Conservation (phyloP, 2,329 filamentous ascomycete species). For the Neonectria coccinea region DNA sequence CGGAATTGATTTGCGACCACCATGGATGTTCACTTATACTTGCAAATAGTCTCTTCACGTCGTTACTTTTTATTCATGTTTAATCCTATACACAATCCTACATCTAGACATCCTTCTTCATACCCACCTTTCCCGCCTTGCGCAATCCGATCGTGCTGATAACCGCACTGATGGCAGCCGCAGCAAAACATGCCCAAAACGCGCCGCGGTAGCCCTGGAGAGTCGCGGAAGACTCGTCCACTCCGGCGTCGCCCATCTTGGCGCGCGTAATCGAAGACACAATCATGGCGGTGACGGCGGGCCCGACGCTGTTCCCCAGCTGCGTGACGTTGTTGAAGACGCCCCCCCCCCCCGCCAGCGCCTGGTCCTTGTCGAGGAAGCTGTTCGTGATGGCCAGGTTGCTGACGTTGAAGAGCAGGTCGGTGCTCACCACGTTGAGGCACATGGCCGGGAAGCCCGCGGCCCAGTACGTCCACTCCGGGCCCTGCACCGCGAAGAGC, state of each 20-base stretch:
- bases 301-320: conserved; percentile 23
- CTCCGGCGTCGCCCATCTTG: conserved; percentile 14
- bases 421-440: conserved; percentile 77
- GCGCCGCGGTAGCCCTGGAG: conserved; percentile 23
- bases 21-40: not conserved
- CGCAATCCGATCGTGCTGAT: conserved; percentile 18
- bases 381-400: conserved; percentile 83
- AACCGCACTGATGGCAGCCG: conserved; percentile 14
- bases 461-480: conserved; percentile 69
- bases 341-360: conserved; percentile 75
- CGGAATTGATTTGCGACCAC: too few relatives aligned
- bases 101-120: conserved; percentile 21
- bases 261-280: conserved; percentile 21
- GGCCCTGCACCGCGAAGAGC: conserved; percentile 22
- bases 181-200: conserved; percentile 22
- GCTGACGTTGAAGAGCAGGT: conserved; percentile 79
- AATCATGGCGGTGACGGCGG: conserved; percentile 26
- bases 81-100: not conserved
- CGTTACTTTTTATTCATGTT: not conserved
- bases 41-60: not conserved
- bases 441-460: conserved; percentile 79
- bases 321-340: conserved; percentile 27
- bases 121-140: conserved; percentile 25
- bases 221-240: conserved; percentile 6
- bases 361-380: conserved; percentile 74